Evolutionary conservation across 805 yeast species (phyloP).

Genomic region (Yamadazyma kitorensis): DNA sequence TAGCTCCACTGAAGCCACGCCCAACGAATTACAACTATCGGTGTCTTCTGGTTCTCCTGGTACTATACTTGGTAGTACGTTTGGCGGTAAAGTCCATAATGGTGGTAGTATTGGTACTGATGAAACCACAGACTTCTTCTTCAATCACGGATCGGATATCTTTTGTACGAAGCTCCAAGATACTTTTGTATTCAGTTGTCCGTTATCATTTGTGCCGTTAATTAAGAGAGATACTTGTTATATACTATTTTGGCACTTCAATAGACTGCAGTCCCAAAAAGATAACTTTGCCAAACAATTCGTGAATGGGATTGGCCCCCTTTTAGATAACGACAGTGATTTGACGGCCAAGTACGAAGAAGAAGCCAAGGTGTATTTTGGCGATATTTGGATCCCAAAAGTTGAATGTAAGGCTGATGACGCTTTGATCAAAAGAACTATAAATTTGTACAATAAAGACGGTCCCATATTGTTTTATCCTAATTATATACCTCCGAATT

Average conservation of each 20-base stretch:
- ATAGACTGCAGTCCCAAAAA: conserved; percentile 1
- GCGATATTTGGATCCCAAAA: conserved; percentile 8
- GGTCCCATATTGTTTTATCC: conserved; percentile 5
- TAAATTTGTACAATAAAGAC: conserved; percentile 6
- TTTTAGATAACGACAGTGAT: conserved; percentile 7
- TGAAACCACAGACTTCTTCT: conserved; percentile 11
- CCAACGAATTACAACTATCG: background rate
- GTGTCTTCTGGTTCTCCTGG: background rate
- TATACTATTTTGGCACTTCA: conserved; percentile 10
- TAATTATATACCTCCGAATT: conserved; percentile 7
- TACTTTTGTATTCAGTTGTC: conserved; percentile 8
- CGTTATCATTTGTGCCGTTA: conserved; percentile 7
- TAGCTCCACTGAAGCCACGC: background rate
- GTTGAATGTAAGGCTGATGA: conserved; percentile 5
- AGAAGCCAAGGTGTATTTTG: conserved; percentile 10
- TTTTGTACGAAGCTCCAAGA: conserved; percentile 5
- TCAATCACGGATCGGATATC: conserved; percentile 4
- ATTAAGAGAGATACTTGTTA: conserved; percentile 10
- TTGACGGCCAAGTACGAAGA: conserved; percentile 1
- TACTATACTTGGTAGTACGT: background rate
- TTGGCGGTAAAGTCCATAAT: background rate
- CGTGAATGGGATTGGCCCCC: conserved; percentile 7
- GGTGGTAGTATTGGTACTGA: background rate
- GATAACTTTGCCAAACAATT: background rate
- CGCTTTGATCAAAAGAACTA: conserved; percentile 2